These are phyloP conservation scores for Backusella sp. DNA, from an alignment of 192 early-diverging fungal genomes.

Conservation along the genomic window DNA sequence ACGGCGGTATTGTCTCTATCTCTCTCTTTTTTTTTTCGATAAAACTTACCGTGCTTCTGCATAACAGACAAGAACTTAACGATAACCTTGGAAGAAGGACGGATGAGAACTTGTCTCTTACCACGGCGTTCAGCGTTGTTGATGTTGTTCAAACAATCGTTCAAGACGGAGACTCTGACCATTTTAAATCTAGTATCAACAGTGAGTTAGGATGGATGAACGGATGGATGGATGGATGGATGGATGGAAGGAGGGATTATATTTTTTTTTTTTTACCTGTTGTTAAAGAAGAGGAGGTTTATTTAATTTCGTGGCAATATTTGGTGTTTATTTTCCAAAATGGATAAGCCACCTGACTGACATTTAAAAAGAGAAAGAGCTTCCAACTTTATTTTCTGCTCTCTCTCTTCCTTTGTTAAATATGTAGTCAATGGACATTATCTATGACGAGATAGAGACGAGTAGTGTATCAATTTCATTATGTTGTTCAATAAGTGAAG, in stretches of 20 bases:
- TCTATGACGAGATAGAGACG: too few species aligned
- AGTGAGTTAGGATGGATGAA: constrained; percentile 15
- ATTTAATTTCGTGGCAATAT: neutral
- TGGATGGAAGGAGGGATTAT: too few species aligned
- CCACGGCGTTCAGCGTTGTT: constrained; percentile 98
- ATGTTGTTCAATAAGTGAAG: too few species aligned
- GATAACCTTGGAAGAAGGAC: constrained; percentile 97
- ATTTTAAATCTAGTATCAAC: constrained; percentile 53
- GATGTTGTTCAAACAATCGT: constrained; percentile 98
- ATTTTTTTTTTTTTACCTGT: neutral
- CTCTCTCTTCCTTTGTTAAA: too few species aligned
- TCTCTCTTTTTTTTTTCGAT: neutral
- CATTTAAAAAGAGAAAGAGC: neutral
- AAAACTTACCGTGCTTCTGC: constrained; percentile 90
- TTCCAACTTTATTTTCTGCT: neutral
- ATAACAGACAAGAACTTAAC: constrained; percentile 99
- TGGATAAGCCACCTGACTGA: neutral
- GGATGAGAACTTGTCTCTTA: constrained; percentile 96
- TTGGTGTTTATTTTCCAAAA: neutral
- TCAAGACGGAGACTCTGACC: constrained; percentile 95
- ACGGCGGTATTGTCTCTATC: neutral
- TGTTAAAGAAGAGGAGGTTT: constrained; percentile 3
- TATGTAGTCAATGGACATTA: too few species aligned
- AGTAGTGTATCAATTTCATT: too few species aligned
- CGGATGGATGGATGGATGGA: constrained; percentile 38